A percentile compares a stretch with the other conserved stretches of the same genome.
phyloP scores from a whole-genome alignment of 768 basidiomycete genomes.

The Serpula lacrymans region DNA sequence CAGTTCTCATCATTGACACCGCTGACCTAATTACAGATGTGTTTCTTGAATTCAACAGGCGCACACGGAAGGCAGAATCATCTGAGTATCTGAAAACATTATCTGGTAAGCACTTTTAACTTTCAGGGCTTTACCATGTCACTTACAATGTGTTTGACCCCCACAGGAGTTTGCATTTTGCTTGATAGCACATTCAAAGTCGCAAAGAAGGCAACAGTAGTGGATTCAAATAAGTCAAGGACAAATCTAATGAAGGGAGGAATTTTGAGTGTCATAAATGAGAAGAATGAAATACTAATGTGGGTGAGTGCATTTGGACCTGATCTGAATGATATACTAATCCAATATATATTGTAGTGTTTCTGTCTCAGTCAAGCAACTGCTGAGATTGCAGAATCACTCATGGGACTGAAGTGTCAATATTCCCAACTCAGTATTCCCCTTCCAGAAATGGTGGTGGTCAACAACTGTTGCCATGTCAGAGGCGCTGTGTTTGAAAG shows the following conservation, averaged over 20 bases:
- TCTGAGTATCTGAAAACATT: constrained; percentile 12
- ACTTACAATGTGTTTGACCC: no score
- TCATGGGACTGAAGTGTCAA: constrained; percentile 8
- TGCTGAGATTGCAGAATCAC: constrained; percentile 11
- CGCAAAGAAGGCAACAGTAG: constrained; percentile 10
- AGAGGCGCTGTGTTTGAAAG: constrained; percentile 1
- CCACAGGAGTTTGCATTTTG: constrained; percentile 5
- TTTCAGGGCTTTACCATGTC: constrained; percentile 3
- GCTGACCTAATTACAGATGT: no score
- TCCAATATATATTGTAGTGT: constrained; percentile 4
- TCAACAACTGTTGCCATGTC: constrained; percentile 20
- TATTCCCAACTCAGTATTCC: constrained; percentile 4
- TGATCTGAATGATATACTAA: no score
- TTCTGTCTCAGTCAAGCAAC: constrained; percentile 13
- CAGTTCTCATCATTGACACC: no score
- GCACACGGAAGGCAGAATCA: constrained; percentile 14
- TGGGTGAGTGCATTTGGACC: no score
- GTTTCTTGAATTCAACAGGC: no score
- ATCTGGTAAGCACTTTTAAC: constrained; percentile 9
- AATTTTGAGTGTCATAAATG: constrained; percentile 13
- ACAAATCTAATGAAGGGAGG: constrained; percentile 9
- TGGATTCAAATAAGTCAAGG: neutral
- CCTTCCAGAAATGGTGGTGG: constrained; percentile 12
- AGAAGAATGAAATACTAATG: constrained; percentile 10
- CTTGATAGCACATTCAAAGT: constrained; percentile 17